phyloP scores from a whole-genome alignment of 805 yeast species.

The Ogataea siamensis region DNA sequence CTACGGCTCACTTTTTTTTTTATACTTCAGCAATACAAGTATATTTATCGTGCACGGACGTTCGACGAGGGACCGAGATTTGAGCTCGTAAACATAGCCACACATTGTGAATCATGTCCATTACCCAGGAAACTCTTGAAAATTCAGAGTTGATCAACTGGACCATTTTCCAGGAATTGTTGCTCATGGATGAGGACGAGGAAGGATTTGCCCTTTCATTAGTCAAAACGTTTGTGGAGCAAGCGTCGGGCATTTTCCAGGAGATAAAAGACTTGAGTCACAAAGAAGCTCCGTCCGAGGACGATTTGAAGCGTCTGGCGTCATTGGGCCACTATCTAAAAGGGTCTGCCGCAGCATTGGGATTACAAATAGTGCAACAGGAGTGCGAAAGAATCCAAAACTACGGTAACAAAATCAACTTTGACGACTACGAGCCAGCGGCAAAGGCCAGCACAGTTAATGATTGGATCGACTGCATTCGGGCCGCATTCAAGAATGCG shows the following conservation, averaged over 20 bases:
- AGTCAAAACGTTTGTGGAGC: slow-evolving; percentile 83
- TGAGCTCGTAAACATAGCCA: neutral
- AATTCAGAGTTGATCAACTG: slow-evolving; percentile 76
- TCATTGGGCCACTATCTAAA: slow-evolving; percentile 88
- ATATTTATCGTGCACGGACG: neutral
- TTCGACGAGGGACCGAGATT: neutral
- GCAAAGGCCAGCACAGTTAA: slow-evolving; percentile 33
- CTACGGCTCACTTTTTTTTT: neutral
- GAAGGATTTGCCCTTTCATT: slow-evolving; percentile 82
- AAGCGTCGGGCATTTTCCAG: slow-evolving; percentile 75
- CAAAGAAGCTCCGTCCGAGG: slow-evolving; percentile 27
- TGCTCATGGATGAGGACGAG: slow-evolving; percentile 95
- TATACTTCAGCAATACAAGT: neutral
- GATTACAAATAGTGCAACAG: slow-evolving; percentile 74
- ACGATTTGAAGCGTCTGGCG: slow-evolving; percentile 57
- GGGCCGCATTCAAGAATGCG: slow-evolving; percentile 53
- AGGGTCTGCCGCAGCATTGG: slow-evolving; percentile 94
- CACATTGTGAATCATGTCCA: slow-evolving; percentile 15
- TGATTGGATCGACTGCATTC: slow-evolving; percentile 41
- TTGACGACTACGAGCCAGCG: slow-evolving; percentile 27
- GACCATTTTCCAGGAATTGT: slow-evolving; percentile 82
- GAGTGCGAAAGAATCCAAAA: slow-evolving; percentile 94
- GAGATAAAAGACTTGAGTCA: slow-evolving; percentile 61
- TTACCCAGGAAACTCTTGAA: slow-evolving; percentile 33
- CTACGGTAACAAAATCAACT: slow-evolving; percentile 56